These are phyloP conservation scores for Kazachstania taianensis DNA, from an alignment of 805 yeast species.

Conservation along the genomic window DNA sequence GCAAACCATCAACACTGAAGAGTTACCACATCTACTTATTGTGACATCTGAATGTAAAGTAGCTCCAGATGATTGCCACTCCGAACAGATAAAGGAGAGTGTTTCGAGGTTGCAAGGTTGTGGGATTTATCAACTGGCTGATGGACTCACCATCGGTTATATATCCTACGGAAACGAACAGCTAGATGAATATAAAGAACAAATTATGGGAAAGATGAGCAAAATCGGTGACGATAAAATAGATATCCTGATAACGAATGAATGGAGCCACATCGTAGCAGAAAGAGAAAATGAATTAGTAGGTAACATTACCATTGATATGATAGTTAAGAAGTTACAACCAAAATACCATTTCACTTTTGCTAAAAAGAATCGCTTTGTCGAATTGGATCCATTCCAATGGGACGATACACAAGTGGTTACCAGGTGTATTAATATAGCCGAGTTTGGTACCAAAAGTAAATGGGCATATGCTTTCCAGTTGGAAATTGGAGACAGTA, in stretches of 20 bases:
- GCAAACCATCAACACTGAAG: constrained; percentile 11
- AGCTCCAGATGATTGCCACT: neutral
- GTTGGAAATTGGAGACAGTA: constrained; percentile 24
- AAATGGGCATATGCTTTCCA: constrained; percentile 75
- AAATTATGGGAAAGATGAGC: constrained; percentile 14
- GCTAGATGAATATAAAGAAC: constrained; percentile 18
- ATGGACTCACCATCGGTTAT: constrained; percentile 41
- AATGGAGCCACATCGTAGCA: constrained; percentile 52
- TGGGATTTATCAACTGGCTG: constrained; percentile 33
- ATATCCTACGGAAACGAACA: constrained; percentile 26
- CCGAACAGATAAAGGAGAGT: neutral
- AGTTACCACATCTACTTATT: constrained; percentile 9
- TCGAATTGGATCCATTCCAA: constrained; percentile 47
- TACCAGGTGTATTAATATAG: constrained; percentile 60
- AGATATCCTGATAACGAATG: constrained; percentile 49
- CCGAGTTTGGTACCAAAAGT: constrained; percentile 41
- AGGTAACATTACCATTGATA: constrained; percentile 40
- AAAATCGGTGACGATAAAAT: constrained; percentile 14
- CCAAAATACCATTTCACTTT: constrained; percentile 63
- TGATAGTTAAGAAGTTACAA: constrained; percentile 32
- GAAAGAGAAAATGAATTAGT: constrained; percentile 35
- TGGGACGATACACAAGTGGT: constrained; percentile 39
- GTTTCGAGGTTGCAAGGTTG: constrained; percentile 28
- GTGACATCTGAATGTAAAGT: constrained; percentile 5
- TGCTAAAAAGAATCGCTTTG: constrained; percentile 34